Percentiles rank a stretch among this genome's conserved stretches.
Conservation (phyloP, 805 yeast genomes). For the Kuraishia ogatae region DNA sequence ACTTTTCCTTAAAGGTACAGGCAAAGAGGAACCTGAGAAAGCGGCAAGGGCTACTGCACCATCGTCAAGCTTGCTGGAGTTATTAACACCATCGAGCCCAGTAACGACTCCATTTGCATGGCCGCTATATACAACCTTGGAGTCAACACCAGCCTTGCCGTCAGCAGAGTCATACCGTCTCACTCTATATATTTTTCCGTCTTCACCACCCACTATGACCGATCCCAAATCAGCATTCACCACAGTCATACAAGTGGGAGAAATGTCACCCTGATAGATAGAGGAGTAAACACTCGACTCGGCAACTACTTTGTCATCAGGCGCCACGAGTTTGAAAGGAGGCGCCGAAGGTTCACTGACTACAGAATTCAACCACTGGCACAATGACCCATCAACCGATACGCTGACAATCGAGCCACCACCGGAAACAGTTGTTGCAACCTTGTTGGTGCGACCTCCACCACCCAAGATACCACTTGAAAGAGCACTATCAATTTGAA, state of each 20-base stretch:
- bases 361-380: conserved; percentile 4
- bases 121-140: conserved; percentile 13
- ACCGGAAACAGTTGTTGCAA: background rate
- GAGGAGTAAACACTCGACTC: conserved; percentile 3
- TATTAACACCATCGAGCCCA: conserved; percentile 14
- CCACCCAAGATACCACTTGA: background rate
- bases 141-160: conserved; percentile 15
- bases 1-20: background rate
- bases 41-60: background rate
- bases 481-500: conserved; percentile 1
- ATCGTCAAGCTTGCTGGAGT: background rate
- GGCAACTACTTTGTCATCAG: conserved; percentile 11
- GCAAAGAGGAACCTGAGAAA: background rate
- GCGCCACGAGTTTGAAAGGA: conserved; percentile 6
- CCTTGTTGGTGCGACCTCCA: conserved; percentile 5
- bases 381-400: conserved; percentile 1
- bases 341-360: conserved; percentile 1
- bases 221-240: conserved; percentile 18
- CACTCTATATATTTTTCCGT: conserved; percentile 24
- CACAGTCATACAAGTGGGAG: conserved; percentile 19
- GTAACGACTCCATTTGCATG: conserved; percentile 26
- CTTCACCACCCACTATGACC: conserved; percentile 27
- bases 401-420: background rate
- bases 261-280: conserved; percentile 17
- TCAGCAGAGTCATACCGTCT: conserved; percentile 20